Percentiles rank a stretch among this genome's conserved stretches.
Conservation (phyloP, 225 moss, liverwort and hornwort species). For the Lunularia cruciata region DNA sequence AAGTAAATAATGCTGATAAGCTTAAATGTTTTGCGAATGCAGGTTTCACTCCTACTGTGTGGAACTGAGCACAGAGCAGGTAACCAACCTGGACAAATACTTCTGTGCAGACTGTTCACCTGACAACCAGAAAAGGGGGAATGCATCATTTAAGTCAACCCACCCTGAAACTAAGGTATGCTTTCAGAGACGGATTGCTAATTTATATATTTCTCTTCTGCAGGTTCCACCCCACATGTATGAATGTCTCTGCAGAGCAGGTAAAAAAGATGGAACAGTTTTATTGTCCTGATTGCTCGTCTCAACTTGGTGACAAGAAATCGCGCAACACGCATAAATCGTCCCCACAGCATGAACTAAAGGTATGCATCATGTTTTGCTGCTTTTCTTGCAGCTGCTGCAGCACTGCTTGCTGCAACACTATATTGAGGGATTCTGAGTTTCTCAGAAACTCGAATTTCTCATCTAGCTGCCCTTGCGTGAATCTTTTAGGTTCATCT, state of each 20-base stretch:
- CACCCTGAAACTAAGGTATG: constrained; percentile 76
- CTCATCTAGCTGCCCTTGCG: constrained; percentile 1
- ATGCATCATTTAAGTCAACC: constrained; percentile 71
- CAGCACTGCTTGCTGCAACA: constrained; percentile 28
- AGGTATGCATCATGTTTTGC: constrained; percentile 60
- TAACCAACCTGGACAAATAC: constrained; percentile 82
- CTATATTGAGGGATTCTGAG: constrained; percentile 15
- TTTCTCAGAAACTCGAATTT: constrained; percentile 17
- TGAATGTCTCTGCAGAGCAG: constrained; percentile 86
- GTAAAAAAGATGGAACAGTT: constrained; percentile 95
- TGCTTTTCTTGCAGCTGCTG: constrained; percentile 34
- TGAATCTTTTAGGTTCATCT: constrained; percentile 9
- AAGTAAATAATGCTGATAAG: constrained; percentile 38
- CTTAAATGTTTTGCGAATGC: constrained; percentile 47
- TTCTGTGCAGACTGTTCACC: constrained; percentile 85
- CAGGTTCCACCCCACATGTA: constrained; percentile 96
- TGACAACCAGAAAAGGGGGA: constrained; percentile 80
- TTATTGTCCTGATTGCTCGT: constrained; percentile 79
- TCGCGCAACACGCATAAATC: constrained; percentile 67
- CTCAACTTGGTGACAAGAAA: constrained; percentile 78
- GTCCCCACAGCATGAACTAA: constrained; percentile 69
- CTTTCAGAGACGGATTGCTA: constrained; percentile 41
- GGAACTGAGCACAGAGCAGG: constrained; percentile 83
- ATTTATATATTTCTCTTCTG: constrained; percentile 52
- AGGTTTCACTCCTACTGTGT: constrained; percentile 99